Evolutionary conservation across 179 eudicot species (phyloP).

Genomic region (Drosera spatulata): DNA sequence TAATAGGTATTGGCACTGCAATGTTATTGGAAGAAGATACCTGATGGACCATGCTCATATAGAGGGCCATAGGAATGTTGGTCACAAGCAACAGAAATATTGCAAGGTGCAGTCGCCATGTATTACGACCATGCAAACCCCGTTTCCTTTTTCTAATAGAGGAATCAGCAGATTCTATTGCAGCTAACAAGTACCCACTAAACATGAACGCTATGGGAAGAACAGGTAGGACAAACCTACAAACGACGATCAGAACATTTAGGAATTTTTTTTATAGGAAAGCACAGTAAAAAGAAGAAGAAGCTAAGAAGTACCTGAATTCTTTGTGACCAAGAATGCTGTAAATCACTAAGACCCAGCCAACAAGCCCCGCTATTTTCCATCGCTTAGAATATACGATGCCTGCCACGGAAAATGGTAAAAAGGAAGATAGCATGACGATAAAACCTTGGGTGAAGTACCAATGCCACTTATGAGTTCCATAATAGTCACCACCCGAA

Average conservation of each 20-base stretch:
- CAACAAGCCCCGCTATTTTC: constrained; percentile 76
- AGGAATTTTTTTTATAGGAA: too few species aligned
- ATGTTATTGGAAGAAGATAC: constrained; percentile 22
- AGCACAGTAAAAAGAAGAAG: not conserved
- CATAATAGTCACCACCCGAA: constrained; percentile 97
- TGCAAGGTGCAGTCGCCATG: constrained; percentile 30
- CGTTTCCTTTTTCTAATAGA: constrained; percentile 29
- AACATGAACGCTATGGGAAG: constrained; percentile 92
- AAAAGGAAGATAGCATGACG: constrained; percentile 75
- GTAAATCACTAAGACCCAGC: constrained; percentile 85
- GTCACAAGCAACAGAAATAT: constrained; percentile 64
- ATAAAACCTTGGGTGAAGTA: constrained; percentile 91
- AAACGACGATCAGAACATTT: too few species aligned
- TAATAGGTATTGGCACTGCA: not conserved
- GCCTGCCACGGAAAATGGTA: constrained; percentile 78
- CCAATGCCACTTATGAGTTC: constrained; percentile 99
- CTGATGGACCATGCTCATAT: constrained; percentile 98
- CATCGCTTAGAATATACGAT: constrained; percentile 54
- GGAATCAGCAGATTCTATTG: constrained; percentile 24
- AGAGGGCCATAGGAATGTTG: constrained; percentile 91
- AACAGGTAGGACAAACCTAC: constrained; percentile 94
- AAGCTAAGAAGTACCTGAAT: constrained; percentile 58
- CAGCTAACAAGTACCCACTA: constrained; percentile 63
- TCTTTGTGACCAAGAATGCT: constrained; percentile 96
- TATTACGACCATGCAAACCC: constrained; percentile 18